A percentile compares a stretch with the other conserved stretches of the same genome.
Evolutionary conservation across 352 stramenopile species (phyloP).

Genomic region (Bremia lactucae): DNA sequence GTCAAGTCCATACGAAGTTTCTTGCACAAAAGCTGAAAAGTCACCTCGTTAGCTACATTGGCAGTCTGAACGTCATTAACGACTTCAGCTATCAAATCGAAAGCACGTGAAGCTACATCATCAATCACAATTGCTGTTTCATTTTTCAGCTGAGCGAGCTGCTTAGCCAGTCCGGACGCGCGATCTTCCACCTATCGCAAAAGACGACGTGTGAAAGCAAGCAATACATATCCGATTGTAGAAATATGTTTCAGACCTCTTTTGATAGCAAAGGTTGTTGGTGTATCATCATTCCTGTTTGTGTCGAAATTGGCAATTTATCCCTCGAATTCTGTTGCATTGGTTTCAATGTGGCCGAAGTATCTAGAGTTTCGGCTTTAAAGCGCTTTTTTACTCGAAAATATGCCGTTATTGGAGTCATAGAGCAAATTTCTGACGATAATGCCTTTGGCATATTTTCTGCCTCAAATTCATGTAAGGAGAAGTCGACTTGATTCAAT

Average conservation of each 20-base stretch:
- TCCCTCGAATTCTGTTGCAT: conserved; percentile 4
- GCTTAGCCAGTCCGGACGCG: conserved; percentile 28
- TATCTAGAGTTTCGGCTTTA: conserved; percentile 1
- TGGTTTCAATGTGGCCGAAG: not conserved
- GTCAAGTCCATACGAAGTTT: conserved; percentile 31
- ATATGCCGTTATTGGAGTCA: not conserved
- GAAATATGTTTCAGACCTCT: conserved; percentile 12
- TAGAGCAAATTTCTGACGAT: not conserved
- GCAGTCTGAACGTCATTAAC: conserved; percentile 51
- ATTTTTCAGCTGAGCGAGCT: conserved; percentile 29
- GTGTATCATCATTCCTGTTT: not conserved
- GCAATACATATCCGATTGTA: no score
- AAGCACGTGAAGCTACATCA: conserved; percentile 15
- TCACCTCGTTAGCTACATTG: conserved; percentile 38
- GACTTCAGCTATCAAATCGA: conserved; percentile 43
- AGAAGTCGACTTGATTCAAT: conserved; percentile 18
- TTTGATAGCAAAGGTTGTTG: conserved; percentile 20
- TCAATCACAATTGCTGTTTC: conserved; percentile 22
- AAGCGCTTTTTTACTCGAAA: conserved; percentile 8
- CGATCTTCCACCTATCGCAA: conserved; percentile 33
- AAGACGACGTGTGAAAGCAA: not conserved
- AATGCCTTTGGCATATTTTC: not conserved
- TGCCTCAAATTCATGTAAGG: conserved; percentile 5
- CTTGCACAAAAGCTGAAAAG: conserved; percentile 36
- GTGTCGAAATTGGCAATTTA: not conserved